Evolutionary conservation across 2,329 filamentous ascomycete genomes (phyloP), one percentile per base, ranked within the genome.

Genomic region (Exophiala dermatitidis): DNA sequence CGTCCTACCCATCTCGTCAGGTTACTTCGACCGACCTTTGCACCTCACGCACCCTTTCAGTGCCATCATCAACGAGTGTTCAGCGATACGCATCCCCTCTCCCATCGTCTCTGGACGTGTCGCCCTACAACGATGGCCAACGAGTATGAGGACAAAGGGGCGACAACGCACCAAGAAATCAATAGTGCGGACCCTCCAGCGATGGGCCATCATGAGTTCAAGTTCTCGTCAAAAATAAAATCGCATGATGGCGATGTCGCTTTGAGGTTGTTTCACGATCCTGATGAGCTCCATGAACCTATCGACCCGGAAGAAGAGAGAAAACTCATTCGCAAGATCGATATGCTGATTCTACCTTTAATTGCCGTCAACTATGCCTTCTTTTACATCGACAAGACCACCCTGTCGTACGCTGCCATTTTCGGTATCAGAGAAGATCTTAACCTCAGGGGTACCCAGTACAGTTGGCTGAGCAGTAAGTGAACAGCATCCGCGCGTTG

Each of bases 351-450:
- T 56, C 56, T 82, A n/a, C 79, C 79, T 2, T 77, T 77, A 54
- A 63, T 79, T 36, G 74, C 72, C 1, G 74, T 79, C 43, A 79
- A 75, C 58, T 79, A 79, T 63, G 73, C 74, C 1, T 79, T 79
- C 62, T 74, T 74, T 54, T 78, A 77, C 53, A 77, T 78, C 46
- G 63, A 64, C 55, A 64, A 64, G 41, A 64, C 63, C 28, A 62
- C 62, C 1, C 50, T 63, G 30, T 59, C 54, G 1, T 85, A 84
- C 59, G 82, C 83, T 0, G 81, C 82, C 19, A 80, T 85, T 46
- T 84, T 85, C 53, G 81, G 81, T 1, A 78, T 86, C 54, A 72
- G 74, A 26, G 74, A 82, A 1, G 81, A 83, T 29, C 71, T 84
- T 5, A 63, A 71, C 2, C 66, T 76, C 0, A 62, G 64, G 3